A percentile compares a stretch with the other conserved stretches of the same genome.
Conservation (phyloP, 1,284 basidiomycete genomes). For the Pseudozyma tsukubaensis region DNA sequence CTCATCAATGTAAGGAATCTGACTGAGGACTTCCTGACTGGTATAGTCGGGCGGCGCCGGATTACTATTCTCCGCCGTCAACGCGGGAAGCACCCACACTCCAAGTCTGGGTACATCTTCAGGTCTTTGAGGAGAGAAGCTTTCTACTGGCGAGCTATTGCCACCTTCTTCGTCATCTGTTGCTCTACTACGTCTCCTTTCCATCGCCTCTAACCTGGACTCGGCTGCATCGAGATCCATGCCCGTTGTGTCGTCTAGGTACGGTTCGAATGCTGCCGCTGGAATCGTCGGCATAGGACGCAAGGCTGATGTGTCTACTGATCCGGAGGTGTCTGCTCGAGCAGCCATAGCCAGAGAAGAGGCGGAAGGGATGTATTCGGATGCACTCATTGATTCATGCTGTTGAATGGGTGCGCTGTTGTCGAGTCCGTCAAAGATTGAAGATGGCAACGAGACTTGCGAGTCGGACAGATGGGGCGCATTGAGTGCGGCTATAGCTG, state of each 20-base stretch:
- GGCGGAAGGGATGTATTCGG: constrained; percentile 24
- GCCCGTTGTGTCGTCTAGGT: constrained; percentile 39
- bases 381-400: constrained; percentile 2
- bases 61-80: constrained; percentile 40
- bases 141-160: constrained; percentile 37
- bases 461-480: constrained; percentile 18
- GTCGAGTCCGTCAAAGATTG: constrained; percentile 7
- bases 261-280: constrained; percentile 35
- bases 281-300: constrained; percentile 26
- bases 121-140: constrained; percentile 25
- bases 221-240: constrained; percentile 32
- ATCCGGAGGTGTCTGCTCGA: constrained; percentile 14
- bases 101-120: constrained; percentile 38
- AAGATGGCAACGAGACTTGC: constrained; percentile 18
- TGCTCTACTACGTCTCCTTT: neutral
- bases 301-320: constrained; percentile 2
- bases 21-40: constrained; percentile 31
- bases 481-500: constrained; percentile 30
- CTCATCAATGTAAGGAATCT: constrained; percentile 18
- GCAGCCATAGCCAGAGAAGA: neutral
- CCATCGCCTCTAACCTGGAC: constrained; percentile 2
- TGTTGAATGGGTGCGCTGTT: neutral
- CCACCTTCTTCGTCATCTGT: neutral
- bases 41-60: constrained; percentile 18
- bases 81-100: constrained; percentile 26